Conservation (phyloP, 176 grass and related monocot genomes). For the Oryza brachyantha region DNA sequence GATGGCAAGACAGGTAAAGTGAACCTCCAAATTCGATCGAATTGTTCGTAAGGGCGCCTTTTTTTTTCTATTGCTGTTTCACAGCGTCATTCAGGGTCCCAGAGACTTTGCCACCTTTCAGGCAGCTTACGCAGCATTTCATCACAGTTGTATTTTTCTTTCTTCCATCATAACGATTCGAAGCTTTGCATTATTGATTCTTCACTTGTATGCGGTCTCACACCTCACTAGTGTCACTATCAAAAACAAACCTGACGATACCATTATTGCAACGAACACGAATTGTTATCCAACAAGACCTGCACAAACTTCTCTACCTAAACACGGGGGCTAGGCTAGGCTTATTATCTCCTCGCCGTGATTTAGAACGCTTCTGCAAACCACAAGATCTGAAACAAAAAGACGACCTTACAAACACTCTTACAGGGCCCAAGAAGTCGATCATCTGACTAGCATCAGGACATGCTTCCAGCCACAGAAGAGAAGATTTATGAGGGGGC, state of each 20-base stretch:
- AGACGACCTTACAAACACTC: background rate
- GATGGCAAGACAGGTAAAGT: no score
- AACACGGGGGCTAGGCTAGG: no score
- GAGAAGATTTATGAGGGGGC: constrained; percentile 56
- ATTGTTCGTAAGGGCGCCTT: no score
- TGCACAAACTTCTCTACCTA: background rate
- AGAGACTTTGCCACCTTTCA: background rate
- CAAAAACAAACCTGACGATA: background rate
- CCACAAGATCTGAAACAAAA: background rate
- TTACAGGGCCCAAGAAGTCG: background rate
- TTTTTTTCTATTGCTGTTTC: no score
- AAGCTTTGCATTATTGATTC: background rate
- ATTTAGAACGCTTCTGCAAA: background rate
- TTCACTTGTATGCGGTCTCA: background rate
- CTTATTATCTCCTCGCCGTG: background rate
- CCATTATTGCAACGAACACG: background rate
- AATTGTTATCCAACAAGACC: background rate
- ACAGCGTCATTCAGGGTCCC: no score
- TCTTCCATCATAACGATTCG: background rate
- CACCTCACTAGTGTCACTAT: background rate
- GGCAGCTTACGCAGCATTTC: background rate
- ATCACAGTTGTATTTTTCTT: background rate
- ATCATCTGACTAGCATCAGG: background rate
- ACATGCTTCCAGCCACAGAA: background rate
- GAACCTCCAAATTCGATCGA: no score